A percentile compares a stretch with the other conserved stretches of the same genome.
phyloP scores from a whole-genome alignment of 371 early-diverging fungal genomes.

The Mucor lusitanicus region DNA sequence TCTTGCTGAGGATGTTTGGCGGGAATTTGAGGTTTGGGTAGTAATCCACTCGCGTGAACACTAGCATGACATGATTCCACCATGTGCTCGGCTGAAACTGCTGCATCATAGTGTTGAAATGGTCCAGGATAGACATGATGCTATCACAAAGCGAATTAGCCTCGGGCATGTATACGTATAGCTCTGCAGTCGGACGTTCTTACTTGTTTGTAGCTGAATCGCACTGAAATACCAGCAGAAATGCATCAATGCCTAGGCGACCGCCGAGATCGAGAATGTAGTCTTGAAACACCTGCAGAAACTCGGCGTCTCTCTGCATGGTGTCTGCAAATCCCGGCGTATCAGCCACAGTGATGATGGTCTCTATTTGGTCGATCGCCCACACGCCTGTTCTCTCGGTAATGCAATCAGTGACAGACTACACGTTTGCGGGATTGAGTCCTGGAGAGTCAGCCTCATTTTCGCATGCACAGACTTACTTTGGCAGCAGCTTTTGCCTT shows the following conservation, averaged over 20 bases:
- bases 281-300: conserved; percentile 41
- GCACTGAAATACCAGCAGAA: conserved; percentile 53
- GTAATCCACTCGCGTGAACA: conserved; percentile 57
- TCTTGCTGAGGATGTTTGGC: conserved; percentile 17
- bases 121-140: conserved; percentile 38
- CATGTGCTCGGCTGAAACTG: conserved; percentile 36
- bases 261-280: conserved; percentile 47
- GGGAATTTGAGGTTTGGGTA: conserved; percentile 15
- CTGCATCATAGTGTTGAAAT: conserved; percentile 49
- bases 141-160: not conserved
- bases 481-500: conserved; percentile 49
- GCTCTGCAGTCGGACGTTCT: not conserved
- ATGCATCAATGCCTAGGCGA: conserved; percentile 52
- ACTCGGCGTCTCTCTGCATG: conserved; percentile 47
- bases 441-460: not conserved
- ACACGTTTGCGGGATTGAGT: not conserved
- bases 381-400: conserved; percentile 53
- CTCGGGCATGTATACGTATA: not conserved
- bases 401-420: conserved; percentile 54
- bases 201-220: conserved; percentile 25
- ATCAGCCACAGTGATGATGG: conserved; percentile 52
- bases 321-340: conserved; percentile 58
- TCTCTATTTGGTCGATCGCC: conserved; percentile 40
- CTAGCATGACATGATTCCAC: conserved; percentile 56
- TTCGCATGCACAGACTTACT: conserved; percentile 20